These are phyloP conservation scores for Anisogramma anomala DNA, from an alignment of 2,329 filamentous ascomycete species.

Conservation along the genomic window DNA sequence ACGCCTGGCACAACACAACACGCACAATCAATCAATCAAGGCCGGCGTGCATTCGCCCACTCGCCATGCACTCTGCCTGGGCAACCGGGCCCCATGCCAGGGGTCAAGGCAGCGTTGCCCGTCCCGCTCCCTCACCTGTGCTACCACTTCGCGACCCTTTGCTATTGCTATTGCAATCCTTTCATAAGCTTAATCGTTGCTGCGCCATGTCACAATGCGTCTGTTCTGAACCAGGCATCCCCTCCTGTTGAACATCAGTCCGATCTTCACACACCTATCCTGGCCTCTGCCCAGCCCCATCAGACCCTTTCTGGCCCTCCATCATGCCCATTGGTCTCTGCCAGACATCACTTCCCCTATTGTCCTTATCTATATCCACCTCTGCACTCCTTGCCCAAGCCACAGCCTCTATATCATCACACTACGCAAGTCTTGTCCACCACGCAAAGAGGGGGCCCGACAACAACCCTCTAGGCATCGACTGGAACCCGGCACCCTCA, in stretches of 20 bases:
- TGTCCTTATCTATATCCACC: conserved; percentile 5
- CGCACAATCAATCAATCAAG: too few species aligned
- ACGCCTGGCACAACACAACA: too few species aligned
- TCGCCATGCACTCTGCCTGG: too few species aligned
- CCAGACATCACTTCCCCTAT: conserved; percentile 1
- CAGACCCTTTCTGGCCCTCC: neutral
- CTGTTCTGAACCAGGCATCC: conserved; percentile 32
- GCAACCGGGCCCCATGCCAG: too few species aligned
- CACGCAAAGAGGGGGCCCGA: conserved; percentile 12
- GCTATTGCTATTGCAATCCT: conserved; percentile 3
- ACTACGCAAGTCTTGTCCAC: conserved; percentile 13
- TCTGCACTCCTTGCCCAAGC: conserved; percentile 18
- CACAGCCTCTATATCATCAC: conserved; percentile 18
- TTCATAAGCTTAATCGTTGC: conserved; percentile 22
- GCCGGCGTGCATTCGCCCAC: too few species aligned
- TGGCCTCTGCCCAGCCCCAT: conserved; percentile 5
- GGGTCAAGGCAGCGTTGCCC: too few species aligned
- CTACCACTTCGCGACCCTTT: conserved; percentile 19
- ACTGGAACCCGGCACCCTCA: conserved; percentile 45
- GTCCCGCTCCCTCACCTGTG: too few species aligned
- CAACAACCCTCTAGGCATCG: conserved; percentile 33
- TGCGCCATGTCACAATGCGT: conserved; percentile 34
- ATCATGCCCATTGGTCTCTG: conserved; percentile 10
- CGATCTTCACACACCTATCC: conserved; percentile 10
- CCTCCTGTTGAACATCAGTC: conserved; percentile 2